Percentiles rank a stretch among this genome's conserved stretches.
phyloP scores from a whole-genome alignment of 768 basidiomycete species.

The Boletus eberwhitei region DNA sequence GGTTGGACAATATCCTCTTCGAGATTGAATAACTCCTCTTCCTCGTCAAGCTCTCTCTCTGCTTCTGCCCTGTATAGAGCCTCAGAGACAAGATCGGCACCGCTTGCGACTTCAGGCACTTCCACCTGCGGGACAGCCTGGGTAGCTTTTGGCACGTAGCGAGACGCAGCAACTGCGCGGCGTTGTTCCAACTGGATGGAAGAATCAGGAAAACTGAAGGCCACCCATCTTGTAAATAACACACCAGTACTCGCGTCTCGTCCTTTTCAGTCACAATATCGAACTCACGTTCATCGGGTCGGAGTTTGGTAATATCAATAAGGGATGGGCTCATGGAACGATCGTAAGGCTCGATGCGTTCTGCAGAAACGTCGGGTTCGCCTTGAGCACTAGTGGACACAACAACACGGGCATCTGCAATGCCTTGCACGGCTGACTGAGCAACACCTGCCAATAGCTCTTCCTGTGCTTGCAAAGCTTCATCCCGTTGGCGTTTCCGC shows the following conservation, averaged over 20 bases:
- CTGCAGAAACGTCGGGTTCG: constrained; percentile 39
- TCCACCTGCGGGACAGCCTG: constrained; percentile 58
- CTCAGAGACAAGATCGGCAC: constrained; percentile 81
- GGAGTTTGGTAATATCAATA: constrained; percentile 66
- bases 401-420: constrained; percentile 35
- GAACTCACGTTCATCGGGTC: constrained; percentile 76
- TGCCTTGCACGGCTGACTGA: constrained; percentile 50
- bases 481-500: constrained; percentile 92
- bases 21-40: constrained; percentile 92
- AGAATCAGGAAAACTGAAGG: constrained; percentile 4
- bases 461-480: constrained; percentile 90
- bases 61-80: constrained; percentile 89
- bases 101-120: constrained; percentile 54
- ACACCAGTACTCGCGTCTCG: constrained; percentile 61
- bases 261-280: constrained; percentile 71
- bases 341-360: constrained; percentile 76
- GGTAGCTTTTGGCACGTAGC: constrained; percentile 78
- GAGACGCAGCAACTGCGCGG: constrained; percentile 75
- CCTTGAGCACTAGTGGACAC: constrained; percentile 30
- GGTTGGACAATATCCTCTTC: constrained; percentile 85
- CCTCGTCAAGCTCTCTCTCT: constrained; percentile 90
- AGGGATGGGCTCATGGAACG: constrained; percentile 83
- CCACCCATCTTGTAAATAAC: constrained; percentile 22
- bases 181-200: constrained; percentile 63
- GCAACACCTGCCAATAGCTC: constrained; percentile 82